These are phyloP conservation scores for Neurospora crassa DNA, from an alignment of 2,329 filamentous ascomycete genomes.

Conservation along the genomic window DNA sequence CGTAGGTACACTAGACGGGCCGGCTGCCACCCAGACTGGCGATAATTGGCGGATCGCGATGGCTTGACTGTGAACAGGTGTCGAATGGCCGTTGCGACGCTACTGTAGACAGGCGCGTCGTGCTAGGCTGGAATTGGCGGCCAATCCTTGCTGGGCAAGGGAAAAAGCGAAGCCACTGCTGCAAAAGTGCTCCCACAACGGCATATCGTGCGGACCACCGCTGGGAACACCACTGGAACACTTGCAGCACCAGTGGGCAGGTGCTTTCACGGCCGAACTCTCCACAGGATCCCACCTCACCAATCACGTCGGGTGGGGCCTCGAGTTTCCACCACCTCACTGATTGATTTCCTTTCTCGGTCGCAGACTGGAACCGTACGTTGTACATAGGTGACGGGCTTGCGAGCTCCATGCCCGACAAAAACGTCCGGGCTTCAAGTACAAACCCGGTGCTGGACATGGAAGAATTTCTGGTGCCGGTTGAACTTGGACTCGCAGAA, in stretches of 20 bases:
- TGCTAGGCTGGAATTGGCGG: not conserved
- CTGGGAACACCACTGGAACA: not conserved
- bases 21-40: not conserved
- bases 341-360: not conserved
- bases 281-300: not conserved
- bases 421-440: not conserved
- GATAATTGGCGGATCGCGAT: not conserved
- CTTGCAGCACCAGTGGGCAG: not conserved
- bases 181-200: not conserved
- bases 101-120: not conserved
- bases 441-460: too few species aligned
- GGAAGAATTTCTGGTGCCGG: not conserved
- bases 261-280: not conserved
- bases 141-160: not conserved
- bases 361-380: not conserved
- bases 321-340: not conserved
- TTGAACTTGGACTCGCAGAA: not conserved
- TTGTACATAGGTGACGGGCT: not conserved
- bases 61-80: not conserved
- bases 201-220: not conserved
- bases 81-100: not conserved
- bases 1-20: not conserved
- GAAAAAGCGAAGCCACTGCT: not conserved
- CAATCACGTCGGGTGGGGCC: not conserved
- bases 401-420: not conserved